Evolutionary conservation across 2,329 filamentous ascomycete genomes (phyloP).

Genomic region (Fusarium chlamydosporum): DNA sequence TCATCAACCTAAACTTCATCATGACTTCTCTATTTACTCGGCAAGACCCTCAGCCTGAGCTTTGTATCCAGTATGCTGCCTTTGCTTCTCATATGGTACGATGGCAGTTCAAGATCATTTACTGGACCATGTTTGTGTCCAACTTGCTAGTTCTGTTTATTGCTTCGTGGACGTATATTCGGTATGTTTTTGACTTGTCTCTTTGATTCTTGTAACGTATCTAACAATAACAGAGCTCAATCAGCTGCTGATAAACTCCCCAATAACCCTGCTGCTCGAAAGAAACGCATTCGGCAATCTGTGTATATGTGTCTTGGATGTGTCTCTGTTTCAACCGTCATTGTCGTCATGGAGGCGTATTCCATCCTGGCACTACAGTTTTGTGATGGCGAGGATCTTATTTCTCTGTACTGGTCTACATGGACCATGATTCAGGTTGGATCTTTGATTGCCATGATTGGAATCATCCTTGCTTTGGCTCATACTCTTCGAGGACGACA

Average conservation of each 20-base stretch:
- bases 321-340: slow-evolving; percentile 60
- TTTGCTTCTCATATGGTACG: slow-evolving; percentile 61
- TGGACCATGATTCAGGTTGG: slow-evolving; percentile 73
- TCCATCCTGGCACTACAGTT: slow-evolving; percentile 68
- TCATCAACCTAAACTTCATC: slow-evolving; percentile 12
- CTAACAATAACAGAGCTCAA: slow-evolving; percentile 51
- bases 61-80: slow-evolving; percentile 59
- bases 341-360: slow-evolving; percentile 69
- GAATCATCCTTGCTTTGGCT: slow-evolving; percentile 67
- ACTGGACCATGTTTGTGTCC: slow-evolving; percentile 62
- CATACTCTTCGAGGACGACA: slow-evolving; percentile 64
- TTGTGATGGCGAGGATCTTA: slow-evolving; percentile 72
- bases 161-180: slow-evolving; percentile 59
- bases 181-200: slow-evolving; percentile 55
- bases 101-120: slow-evolving; percentile 62
- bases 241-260: slow-evolving; percentile 56
- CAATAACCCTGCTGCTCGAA: slow-evolving; percentile 52
- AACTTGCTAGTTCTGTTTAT: slow-evolving; percentile 62
- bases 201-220: slow-evolving; percentile 10
- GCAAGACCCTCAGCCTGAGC: slow-evolving; percentile 41
- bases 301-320: slow-evolving; percentile 62
- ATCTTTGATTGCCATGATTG: slow-evolving; percentile 70
- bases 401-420: slow-evolving; percentile 72
- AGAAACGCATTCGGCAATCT: slow-evolving; percentile 58
- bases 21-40: slow-evolving; percentile 45